Evolutionary conservation across 345 rosid genomes (phyloP).

Genomic region (Crucihimalaya himalaica): DNA sequence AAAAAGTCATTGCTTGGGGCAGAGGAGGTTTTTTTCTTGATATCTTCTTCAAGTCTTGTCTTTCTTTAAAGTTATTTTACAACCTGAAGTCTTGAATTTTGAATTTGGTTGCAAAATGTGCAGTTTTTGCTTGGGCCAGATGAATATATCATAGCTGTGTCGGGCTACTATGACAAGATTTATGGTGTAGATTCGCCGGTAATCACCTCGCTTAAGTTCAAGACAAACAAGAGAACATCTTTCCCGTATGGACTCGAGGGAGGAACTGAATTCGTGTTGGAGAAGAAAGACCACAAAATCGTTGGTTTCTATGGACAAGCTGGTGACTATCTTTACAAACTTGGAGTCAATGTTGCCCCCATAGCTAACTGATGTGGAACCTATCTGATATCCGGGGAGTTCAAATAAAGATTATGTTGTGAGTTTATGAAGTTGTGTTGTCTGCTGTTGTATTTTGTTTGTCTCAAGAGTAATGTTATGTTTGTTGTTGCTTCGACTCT

Average conservation of each 20-base stretch:
- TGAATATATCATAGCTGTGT: slow-evolving; percentile 32
- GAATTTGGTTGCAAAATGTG: slow-evolving; percentile 29
- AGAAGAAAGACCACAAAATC: slow-evolving; percentile 34
- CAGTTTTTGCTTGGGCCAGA: slow-evolving; percentile 39
- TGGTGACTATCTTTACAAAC: slow-evolving; percentile 29
- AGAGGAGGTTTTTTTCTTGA: slow-evolving; percentile 32
- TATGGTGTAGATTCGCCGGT: slow-evolving; percentile 18
- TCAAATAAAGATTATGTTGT: slow-evolving; percentile 15
- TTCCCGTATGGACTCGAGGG: slow-evolving; percentile 22
- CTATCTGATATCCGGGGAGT: not conserved
- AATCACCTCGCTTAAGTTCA: slow-evolving; percentile 27
- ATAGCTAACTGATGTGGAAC: slow-evolving; percentile 20
- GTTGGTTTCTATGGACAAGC: slow-evolving; percentile 40
- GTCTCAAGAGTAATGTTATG: not conserved
- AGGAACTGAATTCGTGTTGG: slow-evolving; percentile 30
- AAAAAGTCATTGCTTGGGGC: slow-evolving; percentile 34
- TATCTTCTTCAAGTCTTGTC: slow-evolving; percentile 1
- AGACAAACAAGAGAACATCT: slow-evolving; percentile 32
- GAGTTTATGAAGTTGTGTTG: slow-evolving; percentile 12
- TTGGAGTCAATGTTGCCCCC: slow-evolving; percentile 40
- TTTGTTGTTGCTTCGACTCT: not conserved
- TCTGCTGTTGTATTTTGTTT: not conserved
- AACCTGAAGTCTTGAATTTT: not conserved
- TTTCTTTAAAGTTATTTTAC: not conserved
- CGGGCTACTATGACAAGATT: slow-evolving; percentile 32